phyloP scores from a whole-genome alignment of 2,329 filamentous ascomycete genomes.

The Fusarium pseudoanthophilum region DNA sequence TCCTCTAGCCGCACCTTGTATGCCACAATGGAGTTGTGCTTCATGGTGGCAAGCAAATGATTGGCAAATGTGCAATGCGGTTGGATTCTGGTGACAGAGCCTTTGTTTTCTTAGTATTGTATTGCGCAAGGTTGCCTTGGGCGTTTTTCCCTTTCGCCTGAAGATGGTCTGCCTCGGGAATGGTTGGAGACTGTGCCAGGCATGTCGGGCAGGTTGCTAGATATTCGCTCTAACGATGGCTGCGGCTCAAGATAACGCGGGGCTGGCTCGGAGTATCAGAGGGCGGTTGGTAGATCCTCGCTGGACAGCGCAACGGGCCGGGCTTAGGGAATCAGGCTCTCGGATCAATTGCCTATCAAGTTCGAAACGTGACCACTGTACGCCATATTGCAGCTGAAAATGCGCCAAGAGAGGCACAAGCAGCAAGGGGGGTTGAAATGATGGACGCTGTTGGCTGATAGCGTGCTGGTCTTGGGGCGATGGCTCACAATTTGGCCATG shows the following conservation, averaged over 20 bases:
- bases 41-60: not conserved
- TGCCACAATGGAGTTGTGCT: constrained; percentile 2
- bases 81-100: not conserved
- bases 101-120: not conserved
- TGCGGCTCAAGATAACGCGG: constrained; percentile 9
- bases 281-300: not conserved
- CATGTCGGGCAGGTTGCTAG: not conserved
- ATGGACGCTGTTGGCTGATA: not conserved
- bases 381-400: not conserved
- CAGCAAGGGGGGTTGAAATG: not conserved
- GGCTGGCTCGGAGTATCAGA: not conserved
- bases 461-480: not conserved
- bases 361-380: not conserved
- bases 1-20: constrained; percentile 7
- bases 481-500: not conserved
- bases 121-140: not conserved
- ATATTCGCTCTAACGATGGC: constrained; percentile 2
- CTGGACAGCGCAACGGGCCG: not conserved
- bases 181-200: not conserved
- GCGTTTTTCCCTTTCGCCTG: not conserved
- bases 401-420: not conserved
- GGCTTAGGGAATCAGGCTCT: not conserved
- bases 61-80: not conserved
- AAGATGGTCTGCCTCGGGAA: constrained; percentile 5
- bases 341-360: not conserved